Evolutionary conservation across 148 eudicot species (phyloP).

Genomic region (Linanthus parryae): DNA sequence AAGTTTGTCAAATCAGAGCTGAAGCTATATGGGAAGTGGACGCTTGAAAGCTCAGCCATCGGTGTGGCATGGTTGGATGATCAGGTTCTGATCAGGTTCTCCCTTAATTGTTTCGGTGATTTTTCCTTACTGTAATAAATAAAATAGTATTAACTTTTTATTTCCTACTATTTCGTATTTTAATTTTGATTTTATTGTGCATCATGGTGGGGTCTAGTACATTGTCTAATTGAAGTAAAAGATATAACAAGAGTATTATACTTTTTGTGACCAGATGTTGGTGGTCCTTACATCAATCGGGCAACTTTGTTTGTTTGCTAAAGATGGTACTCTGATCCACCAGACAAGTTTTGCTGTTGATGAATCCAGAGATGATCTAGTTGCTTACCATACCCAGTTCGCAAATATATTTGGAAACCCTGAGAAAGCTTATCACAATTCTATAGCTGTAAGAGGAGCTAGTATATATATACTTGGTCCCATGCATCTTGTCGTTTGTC

Average conservation of each 20-base stretch:
- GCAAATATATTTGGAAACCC: conserved; percentile 73
- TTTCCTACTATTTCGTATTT: not conserved
- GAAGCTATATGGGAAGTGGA: conserved; percentile 65
- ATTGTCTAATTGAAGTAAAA: not conserved
- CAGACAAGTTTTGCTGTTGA: conserved; percentile 69
- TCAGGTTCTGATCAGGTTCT: conserved; percentile 31
- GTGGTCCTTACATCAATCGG: conserved; percentile 71
- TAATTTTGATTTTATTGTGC: not conserved
- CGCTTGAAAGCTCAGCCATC: conserved; percentile 72
- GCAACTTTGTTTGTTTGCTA: conserved; percentile 75
- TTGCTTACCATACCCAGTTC: conserved; percentile 71
- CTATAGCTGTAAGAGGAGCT: conserved; percentile 81
- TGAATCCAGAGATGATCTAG: conserved; percentile 56
- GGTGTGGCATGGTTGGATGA: conserved; percentile 94
- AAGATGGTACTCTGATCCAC: conserved; percentile 85
- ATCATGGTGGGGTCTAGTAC: not conserved
- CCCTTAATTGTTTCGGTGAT: not conserved
- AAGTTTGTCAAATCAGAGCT: conserved; percentile 70
- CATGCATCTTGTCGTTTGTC: conserved; percentile 61
- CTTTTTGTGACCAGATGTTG: conserved; percentile 55
- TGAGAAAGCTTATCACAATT: conserved; percentile 92
- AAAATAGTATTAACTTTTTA: not conserved
- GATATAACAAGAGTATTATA: conserved; percentile 1
- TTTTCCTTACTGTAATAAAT: not conserved
- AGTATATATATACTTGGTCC: conserved; percentile 75